Percentiles rank a stretch among this genome's conserved stretches.
These are phyloP conservation scores for Trichoderma atroviride DNA, from an alignment of 2,329 filamentous ascomycete genomes.

Conservation along the genomic window DNA sequence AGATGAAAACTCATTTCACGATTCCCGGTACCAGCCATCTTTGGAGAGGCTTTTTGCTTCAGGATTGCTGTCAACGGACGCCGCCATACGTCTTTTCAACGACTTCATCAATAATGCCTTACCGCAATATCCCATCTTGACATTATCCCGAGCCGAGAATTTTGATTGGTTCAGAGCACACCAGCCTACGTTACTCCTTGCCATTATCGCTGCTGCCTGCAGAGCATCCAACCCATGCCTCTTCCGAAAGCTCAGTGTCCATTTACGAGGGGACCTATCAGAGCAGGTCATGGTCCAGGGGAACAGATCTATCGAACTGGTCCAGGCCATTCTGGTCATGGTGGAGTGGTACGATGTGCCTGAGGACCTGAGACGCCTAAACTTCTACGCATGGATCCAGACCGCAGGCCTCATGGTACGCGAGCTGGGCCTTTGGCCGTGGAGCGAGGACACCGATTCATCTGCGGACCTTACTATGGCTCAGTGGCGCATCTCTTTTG, in stretches of 20 bases:
- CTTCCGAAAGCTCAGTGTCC: constrained; percentile 2
- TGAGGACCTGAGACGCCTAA: not conserved
- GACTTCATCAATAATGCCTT: not conserved
- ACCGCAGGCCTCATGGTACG: not conserved
- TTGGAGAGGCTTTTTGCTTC: not conserved
- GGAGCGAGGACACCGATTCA: not conserved
- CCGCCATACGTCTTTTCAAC: not conserved
- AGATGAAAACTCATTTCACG: not conserved
- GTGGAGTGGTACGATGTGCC: constrained; percentile 3
- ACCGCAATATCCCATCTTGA: not conserved
- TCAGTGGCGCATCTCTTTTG: not conserved
- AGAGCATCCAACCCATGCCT: not conserved
- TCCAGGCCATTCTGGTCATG: not conserved
- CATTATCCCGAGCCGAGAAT: not conserved
- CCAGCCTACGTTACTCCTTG: not conserved
- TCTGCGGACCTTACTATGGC: not conserved
- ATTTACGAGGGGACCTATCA: not conserved
- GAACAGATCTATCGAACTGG: not conserved
- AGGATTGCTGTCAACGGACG: not conserved
- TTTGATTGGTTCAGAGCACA: not conserved
- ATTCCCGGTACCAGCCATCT: not conserved
- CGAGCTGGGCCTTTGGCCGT: not conserved
- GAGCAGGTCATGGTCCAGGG: not conserved
- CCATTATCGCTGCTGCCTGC: not conserved
- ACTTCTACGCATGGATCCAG: not conserved